Percentiles rank a stretch among this genome's conserved stretches.
Evolutionary conservation across 192 early-diverging fungal genomes (phyloP).

Genomic region (Coemansia asiatica): DNA sequence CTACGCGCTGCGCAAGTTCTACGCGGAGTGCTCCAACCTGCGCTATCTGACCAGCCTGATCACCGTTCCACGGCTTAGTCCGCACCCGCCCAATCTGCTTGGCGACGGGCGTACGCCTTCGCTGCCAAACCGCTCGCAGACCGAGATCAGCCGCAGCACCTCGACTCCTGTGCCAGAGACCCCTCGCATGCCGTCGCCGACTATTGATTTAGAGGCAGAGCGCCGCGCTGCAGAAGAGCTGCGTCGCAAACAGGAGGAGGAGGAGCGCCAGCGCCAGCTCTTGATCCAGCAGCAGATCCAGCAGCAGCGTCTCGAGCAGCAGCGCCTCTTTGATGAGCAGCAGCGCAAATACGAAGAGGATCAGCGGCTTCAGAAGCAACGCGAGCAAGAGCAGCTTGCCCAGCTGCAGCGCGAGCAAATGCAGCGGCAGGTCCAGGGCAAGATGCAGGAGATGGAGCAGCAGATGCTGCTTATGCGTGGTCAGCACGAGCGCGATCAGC

Average conservation of each 20-base stretch:
- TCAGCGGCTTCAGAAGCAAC: constrained; percentile 70
- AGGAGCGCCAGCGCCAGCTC: constrained; percentile 59
- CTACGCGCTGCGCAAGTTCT: constrained; percentile 85
- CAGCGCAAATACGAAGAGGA: constrained; percentile 76
- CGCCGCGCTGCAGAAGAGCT: constrained; percentile 62
- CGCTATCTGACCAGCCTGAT: constrained; percentile 93
- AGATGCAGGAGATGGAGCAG: constrained; percentile 75
- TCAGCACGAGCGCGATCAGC: constrained; percentile 80
- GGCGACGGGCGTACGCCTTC: constrained; percentile 66
- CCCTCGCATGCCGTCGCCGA: constrained; percentile 55
- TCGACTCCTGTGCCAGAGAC: constrained; percentile 51
- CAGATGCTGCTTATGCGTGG: constrained; percentile 76
- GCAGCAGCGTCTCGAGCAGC: constrained; percentile 59
- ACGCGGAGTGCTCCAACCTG: constrained; percentile 84
- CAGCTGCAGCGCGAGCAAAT: constrained; percentile 79
- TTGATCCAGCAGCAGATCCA: constrained; percentile 57
- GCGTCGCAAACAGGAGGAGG: constrained; percentile 65
- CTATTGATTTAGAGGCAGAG: constrained; percentile 65
- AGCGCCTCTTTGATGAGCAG: constrained; percentile 67
- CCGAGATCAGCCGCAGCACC: constrained; percentile 18
- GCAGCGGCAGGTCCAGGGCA: constrained; percentile 75
- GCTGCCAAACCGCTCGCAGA: constrained; percentile 57
- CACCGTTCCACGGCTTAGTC: constrained; percentile 79
- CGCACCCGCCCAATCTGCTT: constrained; percentile 81
- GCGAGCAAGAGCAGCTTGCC: constrained; percentile 70